Conservation (phyloP, 257 asterid species). For the Penstemon eatonii region DNA sequence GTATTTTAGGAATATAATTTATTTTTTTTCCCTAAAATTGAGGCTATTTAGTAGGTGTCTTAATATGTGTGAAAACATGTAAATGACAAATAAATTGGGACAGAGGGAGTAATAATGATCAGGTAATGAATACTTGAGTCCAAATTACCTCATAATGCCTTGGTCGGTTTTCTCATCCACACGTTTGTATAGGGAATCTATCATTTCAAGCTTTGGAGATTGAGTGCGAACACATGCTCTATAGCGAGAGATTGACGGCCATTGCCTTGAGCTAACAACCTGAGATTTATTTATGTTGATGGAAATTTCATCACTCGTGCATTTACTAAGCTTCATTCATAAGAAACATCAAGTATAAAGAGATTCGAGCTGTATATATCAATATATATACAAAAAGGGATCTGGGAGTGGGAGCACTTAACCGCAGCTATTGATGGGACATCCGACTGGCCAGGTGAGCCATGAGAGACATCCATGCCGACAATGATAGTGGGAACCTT, state of each 20-base stretch:
- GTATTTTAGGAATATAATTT: no score
- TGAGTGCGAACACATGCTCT: slow-evolving; percentile 93
- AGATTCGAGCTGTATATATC: no score
- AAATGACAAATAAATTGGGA: no score
- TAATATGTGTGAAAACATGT: no score
- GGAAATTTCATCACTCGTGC: no score
- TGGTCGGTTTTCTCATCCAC: slow-evolving; percentile 71
- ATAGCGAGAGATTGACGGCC: slow-evolving; percentile 86
- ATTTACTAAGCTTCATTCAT: no score
- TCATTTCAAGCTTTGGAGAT: slow-evolving; percentile 86
- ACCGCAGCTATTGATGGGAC: slow-evolving; percentile 96
- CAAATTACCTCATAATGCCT: slow-evolving; percentile 71
- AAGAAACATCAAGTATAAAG: no score
- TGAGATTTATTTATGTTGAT: slow-evolving; percentile 16
- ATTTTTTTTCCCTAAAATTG: no score
- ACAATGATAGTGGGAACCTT: slow-evolving; percentile 75
- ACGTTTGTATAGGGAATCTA: slow-evolving; percentile 66
- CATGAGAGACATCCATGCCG: slow-evolving; percentile 98
- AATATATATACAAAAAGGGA: no score
- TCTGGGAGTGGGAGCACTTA: slow-evolving; percentile 15
- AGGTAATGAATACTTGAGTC: background rate
- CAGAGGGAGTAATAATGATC: background rate
- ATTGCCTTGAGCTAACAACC: slow-evolving; percentile 92
- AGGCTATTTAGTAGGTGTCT: no score
- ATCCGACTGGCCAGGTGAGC: slow-evolving; percentile 94